Evolutionary conservation across 2,329 filamentous ascomycete genomes (phyloP), one percentile per base, ranked within the genome.

Genomic region (Scopulariopsis brevicaulis): DNA sequence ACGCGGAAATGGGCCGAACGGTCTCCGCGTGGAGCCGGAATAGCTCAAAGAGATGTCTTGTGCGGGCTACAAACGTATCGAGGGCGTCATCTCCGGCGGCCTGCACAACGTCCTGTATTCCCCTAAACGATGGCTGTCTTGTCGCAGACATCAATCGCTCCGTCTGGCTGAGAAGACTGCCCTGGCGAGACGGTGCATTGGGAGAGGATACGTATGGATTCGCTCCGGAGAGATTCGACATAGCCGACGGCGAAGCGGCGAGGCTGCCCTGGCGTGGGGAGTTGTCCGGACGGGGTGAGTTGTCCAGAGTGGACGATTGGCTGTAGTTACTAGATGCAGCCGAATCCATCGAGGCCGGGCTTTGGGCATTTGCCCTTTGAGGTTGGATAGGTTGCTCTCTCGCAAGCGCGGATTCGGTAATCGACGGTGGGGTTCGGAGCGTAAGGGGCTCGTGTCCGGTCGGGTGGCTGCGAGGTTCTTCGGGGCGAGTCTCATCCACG

Each of bases 1-100:
- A 86, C 34, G 80, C 77, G 58, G 82, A 77, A 4, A 91, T 68
- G 0, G 89, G 84, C 61, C 82, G 84, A 34, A 86, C 77, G 35
- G 85, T 81, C 68, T 96, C 89, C 0, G 90, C 86, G 59, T 92
- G 89, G 51, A 93, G 71, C 43, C 84, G 79, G 67, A 96, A 95
- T 2, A 94, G 77, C 62, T 87, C 84, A 61, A 83, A 85, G 64
- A 94, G 80, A 66, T 92, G 88, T 22, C 79, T 81, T 3, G 89
- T 87, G 28, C 90, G 85, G 6, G 74, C 68, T 3, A 83, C 81
- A 67, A 96, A 96, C 14, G 85, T 81, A 8, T 79, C 72, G 55
- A 92, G 77, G 0, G 90, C 86, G 58, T 85, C 83, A 55, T 88
- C 84, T 2, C 75, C 74, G n/a, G 80, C 73, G 4, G 78, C 71